Evolutionary conservation across 345 rosid species (phyloP).

Genomic region (Draba incana): DNA sequence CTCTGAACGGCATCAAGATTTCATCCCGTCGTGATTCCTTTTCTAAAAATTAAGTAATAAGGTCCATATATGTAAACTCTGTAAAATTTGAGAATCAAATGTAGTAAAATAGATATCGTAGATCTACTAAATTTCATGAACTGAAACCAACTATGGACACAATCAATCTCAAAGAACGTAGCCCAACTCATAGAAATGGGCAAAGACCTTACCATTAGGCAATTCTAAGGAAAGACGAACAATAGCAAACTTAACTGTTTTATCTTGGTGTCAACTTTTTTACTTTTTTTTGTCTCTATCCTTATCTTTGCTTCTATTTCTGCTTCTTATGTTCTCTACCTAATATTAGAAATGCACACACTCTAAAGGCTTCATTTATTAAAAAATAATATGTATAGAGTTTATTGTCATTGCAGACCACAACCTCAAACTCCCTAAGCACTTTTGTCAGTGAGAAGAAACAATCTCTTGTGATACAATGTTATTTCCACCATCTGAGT

Average conservation of each 20-base stretch:
- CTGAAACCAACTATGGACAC: slow-evolving; percentile 5
- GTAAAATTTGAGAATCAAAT: not conserved
- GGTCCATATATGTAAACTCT: slow-evolving; percentile 1
- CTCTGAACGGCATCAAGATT: slow-evolving; percentile 69
- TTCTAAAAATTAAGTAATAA: slow-evolving; percentile 55
- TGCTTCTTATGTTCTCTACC: slow-evolving; percentile 89
- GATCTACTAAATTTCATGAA: not conserved
- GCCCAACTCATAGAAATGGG: not conserved
- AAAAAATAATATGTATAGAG: too few species aligned
- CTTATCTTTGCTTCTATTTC: slow-evolving; percentile 77
- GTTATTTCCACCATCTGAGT: too few species aligned
- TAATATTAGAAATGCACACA: not conserved
- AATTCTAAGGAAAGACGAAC: not conserved
- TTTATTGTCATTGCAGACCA: too few species aligned
- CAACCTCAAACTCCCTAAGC: too few species aligned
- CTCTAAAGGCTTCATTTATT: too few species aligned
- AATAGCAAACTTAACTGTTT: slow-evolving; percentile 51
- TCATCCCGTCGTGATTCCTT: slow-evolving; percentile 84
- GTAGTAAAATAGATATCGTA: not conserved
- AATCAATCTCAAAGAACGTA: not conserved
- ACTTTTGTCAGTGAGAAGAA: too few species aligned
- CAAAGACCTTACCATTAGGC: not conserved
- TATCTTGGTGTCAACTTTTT: slow-evolving; percentile 62
- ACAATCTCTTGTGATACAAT: too few species aligned
- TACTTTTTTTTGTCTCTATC: slow-evolving; percentile 81